Evolutionary conservation across 2,329 filamentous ascomycete genomes (phyloP).

Genomic region (Colletotrichum sojae): DNA sequence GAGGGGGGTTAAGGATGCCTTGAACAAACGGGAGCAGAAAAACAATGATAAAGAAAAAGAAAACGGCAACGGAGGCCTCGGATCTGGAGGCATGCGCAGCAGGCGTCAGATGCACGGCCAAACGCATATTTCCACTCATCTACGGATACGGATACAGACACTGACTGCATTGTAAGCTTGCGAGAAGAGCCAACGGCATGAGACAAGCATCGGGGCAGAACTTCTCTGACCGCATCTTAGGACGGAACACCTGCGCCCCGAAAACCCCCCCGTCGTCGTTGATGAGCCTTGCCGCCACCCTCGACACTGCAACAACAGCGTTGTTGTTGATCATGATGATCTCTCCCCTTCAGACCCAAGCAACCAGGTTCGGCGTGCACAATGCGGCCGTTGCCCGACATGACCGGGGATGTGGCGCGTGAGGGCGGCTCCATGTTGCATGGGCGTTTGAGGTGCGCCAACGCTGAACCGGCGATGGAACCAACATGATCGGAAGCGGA

Average conservation of each 20-base stretch:
- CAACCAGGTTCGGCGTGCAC: not conserved
- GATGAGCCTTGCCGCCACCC: not conserved
- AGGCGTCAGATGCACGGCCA: not conserved
- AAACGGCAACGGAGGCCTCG: not conserved
- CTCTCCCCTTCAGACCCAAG: slow-evolving; percentile 4
- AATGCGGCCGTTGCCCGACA: slow-evolving; percentile 22
- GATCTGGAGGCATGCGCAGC: not conserved
- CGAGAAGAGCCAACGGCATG: slow-evolving; percentile 9
- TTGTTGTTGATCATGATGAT: slow-evolving; percentile 10
- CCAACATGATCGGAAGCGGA: not conserved
- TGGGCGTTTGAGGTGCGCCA: not conserved
- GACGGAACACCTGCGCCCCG: not conserved
- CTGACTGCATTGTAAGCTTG: not conserved
- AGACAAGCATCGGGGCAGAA: not conserved
- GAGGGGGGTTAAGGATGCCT: not conserved
- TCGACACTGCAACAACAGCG: not conserved
- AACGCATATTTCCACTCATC: not conserved
- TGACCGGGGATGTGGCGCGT: not conserved
- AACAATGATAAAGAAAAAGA: not conserved
- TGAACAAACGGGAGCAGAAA: not conserved
- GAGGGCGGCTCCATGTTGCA: not conserved
- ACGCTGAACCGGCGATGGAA: not conserved
- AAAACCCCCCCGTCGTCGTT: not conserved
- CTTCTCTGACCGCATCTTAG: no score
- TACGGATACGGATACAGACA: no score